These are phyloP conservation scores for Sanghuangporus sanghuang DNA, from an alignment of 1,284 basidiomycete genomes.

Conservation along the genomic window DNA sequence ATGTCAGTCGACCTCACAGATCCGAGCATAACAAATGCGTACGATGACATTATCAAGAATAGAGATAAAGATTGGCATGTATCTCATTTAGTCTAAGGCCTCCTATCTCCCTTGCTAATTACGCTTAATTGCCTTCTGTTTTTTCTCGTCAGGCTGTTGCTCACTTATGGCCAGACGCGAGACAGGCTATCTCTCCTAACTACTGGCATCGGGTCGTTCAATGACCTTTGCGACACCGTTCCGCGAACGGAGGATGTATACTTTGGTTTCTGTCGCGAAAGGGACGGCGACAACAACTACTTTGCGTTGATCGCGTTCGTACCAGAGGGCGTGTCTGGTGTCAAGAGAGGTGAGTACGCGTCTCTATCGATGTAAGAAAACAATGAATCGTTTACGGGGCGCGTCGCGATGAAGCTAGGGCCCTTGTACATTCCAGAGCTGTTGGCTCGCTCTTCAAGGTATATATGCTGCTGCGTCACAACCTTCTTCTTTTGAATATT, in stretches of 20 bases:
- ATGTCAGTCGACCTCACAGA: constrained; percentile 20
- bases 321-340: constrained; percentile 21
- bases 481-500: constrained; percentile 4
- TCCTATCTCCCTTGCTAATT: background rate
- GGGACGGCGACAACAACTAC: constrained; percentile 15
- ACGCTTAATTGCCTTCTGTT: background rate
- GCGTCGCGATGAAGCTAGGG: constrained; percentile 18
- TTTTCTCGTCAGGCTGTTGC: constrained; percentile 14
- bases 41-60: constrained; percentile 18
- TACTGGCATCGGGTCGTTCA: constrained; percentile 19
- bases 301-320: constrained; percentile 20
- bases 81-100: background rate
- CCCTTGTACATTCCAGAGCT: constrained; percentile 21
- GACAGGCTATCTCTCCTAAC: constrained; percentile 19
- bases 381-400: background rate
- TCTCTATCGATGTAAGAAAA: background rate
- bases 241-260: constrained; percentile 18
- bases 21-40: constrained; percentile 16
- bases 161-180: constrained; percentile 19
- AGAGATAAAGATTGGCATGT: constrained; percentile 18
- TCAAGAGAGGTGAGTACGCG: constrained; percentile 20
- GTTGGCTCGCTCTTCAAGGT: constrained; percentile 21
- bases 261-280: constrained; percentile 22
- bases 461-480: background rate
- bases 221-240: constrained; percentile 17